Conservation (phyloP, 1,284 basidiomycete species). For the Boletus calvinii region DNA sequence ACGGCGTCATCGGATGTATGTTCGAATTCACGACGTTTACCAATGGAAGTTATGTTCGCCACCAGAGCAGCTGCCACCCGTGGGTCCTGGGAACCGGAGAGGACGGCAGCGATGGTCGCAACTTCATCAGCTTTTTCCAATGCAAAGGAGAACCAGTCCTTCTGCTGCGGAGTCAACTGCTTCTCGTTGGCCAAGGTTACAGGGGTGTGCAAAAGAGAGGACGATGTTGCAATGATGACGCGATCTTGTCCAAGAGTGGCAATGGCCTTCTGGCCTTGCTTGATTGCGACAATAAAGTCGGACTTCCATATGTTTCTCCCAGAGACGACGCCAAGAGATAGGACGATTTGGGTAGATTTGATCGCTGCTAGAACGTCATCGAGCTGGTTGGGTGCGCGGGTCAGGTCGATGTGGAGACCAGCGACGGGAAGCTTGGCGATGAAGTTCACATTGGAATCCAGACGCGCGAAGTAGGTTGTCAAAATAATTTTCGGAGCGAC, state of each 20-base stretch:
- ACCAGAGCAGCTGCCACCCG: constrained; percentile 71
- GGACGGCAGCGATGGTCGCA: constrained; percentile 78
- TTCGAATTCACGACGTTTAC: constrained; percentile 96
- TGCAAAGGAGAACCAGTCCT: constrained; percentile 99
- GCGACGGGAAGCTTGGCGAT: constrained; percentile 92
- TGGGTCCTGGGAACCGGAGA: constrained; percentile 81
- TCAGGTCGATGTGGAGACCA: constrained; percentile 96
- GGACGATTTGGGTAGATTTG: constrained; percentile 76
- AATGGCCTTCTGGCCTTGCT: constrained; percentile 84
- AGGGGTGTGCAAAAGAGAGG: constrained; percentile 97
- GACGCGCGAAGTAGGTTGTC: constrained; percentile 95
- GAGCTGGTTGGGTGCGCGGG: constrained; percentile 91
- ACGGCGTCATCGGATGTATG: constrained; percentile 92
- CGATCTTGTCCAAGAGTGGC: constrained; percentile 81
- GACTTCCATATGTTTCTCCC: constrained; percentile 99
- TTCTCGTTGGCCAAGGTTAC: constrained; percentile 93
- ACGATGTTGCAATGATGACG: constrained; percentile 94
- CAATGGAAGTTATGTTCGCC: constrained; percentile 90
- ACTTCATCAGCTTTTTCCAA: constrained; percentile 96
- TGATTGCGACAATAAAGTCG: constrained; percentile 85
- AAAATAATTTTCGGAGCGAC: constrained; percentile 91
- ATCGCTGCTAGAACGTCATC: constrained; percentile 82
- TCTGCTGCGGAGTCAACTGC: constrained; percentile 88
- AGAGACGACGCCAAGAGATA: constrained; percentile 96
- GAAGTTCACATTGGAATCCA: constrained; percentile 90